Conservation (phyloP, 306 rosid species). For the Rosa chinensis region DNA sequence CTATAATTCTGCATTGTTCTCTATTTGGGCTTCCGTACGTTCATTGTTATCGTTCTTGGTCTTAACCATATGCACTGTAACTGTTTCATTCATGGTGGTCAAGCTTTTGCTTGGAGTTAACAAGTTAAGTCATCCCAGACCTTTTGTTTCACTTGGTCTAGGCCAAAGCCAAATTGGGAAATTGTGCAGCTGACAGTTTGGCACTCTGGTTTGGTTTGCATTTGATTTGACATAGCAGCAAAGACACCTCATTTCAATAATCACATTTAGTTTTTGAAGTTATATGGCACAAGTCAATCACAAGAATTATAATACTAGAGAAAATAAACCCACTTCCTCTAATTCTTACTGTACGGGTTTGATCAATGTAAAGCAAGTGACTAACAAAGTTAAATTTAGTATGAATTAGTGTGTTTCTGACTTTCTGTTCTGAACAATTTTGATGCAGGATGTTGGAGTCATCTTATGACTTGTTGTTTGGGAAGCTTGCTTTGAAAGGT, state of each 20-base stretch:
- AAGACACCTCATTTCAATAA: neutral
- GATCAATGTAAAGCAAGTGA: too few relatives aligned
- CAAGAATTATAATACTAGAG: neutral
- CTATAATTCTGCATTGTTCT: too few relatives aligned
- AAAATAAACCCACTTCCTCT: slow-evolving; percentile 10
- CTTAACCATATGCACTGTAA: too few relatives aligned
- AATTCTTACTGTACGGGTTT: slow-evolving; percentile 4
- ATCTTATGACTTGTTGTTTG: too few relatives aligned
- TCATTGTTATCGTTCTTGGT: too few relatives aligned
- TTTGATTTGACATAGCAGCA: slow-evolving; percentile 11
- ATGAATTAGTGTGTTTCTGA: too few relatives aligned
- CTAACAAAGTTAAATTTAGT: too few relatives aligned
- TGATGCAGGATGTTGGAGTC: too few relatives aligned
- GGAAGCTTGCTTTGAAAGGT: too few relatives aligned
- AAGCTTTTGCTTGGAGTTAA: neutral
- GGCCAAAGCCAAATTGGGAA: neutral
- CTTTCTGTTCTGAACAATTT: too few relatives aligned
- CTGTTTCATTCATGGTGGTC: neutral
- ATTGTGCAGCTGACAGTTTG: neutral
- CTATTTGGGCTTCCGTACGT: too few relatives aligned
- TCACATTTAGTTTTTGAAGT: neutral
- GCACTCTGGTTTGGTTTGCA: neutral
- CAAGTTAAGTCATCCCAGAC: neutral
- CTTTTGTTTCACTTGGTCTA: neutral
- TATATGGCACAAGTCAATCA: slow-evolving; percentile 17